A percentile compares a stretch with the other conserved stretches of the same genome.
Conservation (phyloP, 352 stramenopile genomes). For the Blastocystis sp. region DNA sequence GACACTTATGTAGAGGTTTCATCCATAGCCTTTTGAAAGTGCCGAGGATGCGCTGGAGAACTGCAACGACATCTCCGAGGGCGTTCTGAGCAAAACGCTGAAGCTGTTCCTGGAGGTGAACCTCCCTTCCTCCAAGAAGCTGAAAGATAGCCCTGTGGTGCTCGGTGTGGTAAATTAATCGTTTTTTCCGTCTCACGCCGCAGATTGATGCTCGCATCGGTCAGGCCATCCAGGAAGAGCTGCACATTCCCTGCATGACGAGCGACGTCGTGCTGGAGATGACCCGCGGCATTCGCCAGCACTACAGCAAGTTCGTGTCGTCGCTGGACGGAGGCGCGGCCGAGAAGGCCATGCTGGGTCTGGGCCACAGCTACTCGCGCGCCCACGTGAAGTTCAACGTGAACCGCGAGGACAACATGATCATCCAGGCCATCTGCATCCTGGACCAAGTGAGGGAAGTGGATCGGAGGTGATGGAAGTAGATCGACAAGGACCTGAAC, state of each 20-base stretch:
- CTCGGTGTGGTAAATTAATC: conserved; percentile 77
- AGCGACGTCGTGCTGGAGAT: conserved; percentile 96
- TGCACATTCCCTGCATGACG: conserved; percentile 87
- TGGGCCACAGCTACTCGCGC: conserved; percentile 97
- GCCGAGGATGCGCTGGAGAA: conserved; percentile 97
- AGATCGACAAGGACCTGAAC: conserved; percentile 99
- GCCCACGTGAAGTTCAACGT: conserved; percentile 99
- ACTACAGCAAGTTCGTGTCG: conserved; percentile 96
- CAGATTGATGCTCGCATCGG: conserved; percentile 86
- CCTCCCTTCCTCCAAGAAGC: conserved; percentile 89
- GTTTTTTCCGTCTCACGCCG: neutral
- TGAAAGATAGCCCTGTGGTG: conserved; percentile 83
- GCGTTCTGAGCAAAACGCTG: conserved; percentile 84
- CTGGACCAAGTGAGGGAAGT: conserved; percentile 84
- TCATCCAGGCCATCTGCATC: conserved; percentile 98
- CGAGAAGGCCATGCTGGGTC: conserved; percentile 94
- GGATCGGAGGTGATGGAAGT: neutral
- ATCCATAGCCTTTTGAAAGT: conserved; percentile 89
- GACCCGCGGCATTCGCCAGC: conserved; percentile 88
- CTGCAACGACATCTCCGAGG: conserved; percentile 96
- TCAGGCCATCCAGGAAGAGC: conserved; percentile 89
- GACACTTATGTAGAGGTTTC: neutral
- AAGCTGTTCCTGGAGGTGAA: conserved; percentile 99
- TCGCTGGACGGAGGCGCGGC: conserved; percentile 89
- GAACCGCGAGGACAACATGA: conserved; percentile 99